These are phyloP conservation scores for Berberis thunbergii DNA, from an alignment of 164 flowering plant genomes.

Conservation along the genomic window DNA sequence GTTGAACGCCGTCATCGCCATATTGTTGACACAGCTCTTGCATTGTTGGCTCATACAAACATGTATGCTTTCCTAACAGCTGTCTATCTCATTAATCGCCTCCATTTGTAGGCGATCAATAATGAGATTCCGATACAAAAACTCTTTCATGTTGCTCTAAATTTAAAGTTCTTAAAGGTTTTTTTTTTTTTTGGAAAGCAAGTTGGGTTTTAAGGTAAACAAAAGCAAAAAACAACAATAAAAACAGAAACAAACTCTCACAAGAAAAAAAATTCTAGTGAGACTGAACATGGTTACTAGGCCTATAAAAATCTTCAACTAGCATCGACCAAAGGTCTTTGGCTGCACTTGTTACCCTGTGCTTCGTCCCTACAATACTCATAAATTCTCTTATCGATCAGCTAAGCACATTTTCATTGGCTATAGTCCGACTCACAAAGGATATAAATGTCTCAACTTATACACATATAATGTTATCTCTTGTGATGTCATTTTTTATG, in stretches of 20 bases:
- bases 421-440: background rate
- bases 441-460: background rate
- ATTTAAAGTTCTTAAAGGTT: no score
- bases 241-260: no score
- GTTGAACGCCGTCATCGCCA: no score
- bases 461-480: background rate
- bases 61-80: no score
- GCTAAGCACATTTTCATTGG: background rate
- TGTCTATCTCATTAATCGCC: background rate
- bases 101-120: background rate
- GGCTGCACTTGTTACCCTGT: background rate
- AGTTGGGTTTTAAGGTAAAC: no score
- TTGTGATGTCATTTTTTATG: background rate
- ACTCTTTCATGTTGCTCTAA: background rate
- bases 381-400: background rate
- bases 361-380: background rate
- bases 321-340: background rate
- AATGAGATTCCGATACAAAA: background rate
- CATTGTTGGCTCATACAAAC: no score
- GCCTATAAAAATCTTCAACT: no score
- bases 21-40: no score
- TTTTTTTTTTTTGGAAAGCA: no score
- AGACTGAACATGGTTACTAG: no score
- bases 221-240: no score
- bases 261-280: no score